Conservation (phyloP, 192 early-diverging fungal genomes). For the Entomortierella parvispora region DNA sequence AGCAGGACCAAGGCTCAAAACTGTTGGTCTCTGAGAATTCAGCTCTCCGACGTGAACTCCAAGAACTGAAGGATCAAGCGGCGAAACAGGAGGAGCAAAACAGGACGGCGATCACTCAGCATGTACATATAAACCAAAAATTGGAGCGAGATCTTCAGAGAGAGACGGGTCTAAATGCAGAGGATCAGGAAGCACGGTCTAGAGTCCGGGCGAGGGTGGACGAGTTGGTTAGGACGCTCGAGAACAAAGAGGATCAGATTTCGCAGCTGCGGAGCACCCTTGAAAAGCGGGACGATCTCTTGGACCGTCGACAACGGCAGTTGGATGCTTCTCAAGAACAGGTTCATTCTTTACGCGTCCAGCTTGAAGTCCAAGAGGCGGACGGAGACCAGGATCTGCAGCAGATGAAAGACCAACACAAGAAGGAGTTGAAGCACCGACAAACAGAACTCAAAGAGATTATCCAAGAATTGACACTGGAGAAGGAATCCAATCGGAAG, state of each 20-base stretch:
- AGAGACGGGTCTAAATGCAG: no score
- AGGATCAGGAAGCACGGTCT: conserved; percentile 26
- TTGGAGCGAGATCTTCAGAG: conserved; percentile 16
- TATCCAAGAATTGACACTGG: conserved; percentile 5
- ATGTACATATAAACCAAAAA: neutral
- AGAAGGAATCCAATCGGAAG: conserved; percentile 15
- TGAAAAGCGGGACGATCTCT: conserved; percentile 13
- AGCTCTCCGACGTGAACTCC: conserved; percentile 5
- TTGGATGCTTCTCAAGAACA: conserved; percentile 17
- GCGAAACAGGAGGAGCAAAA: conserved; percentile 1
- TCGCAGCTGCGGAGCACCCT: conserved; percentile 13
- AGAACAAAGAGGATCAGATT: conserved; percentile 18
- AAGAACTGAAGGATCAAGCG: conserved; percentile 15
- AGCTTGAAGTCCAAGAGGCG: conserved; percentile 12
- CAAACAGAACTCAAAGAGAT: conserved; percentile 12
- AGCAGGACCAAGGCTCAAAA: conserved; percentile 3
- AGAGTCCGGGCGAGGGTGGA: no score
- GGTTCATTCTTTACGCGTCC: conserved; percentile 16
- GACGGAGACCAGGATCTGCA: conserved; percentile 2
- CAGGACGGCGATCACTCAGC: neutral
- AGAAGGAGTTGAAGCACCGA: conserved; percentile 9
- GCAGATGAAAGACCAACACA: conserved; percentile 12
- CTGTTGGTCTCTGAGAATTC: neutral
- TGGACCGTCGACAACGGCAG: conserved; percentile 18
- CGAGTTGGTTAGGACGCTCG: neutral